Evolutionary conservation across 345 rosid species (phyloP), one percentile per base, ranked within the genome.

Genomic region (Brassica nigra): DNA sequence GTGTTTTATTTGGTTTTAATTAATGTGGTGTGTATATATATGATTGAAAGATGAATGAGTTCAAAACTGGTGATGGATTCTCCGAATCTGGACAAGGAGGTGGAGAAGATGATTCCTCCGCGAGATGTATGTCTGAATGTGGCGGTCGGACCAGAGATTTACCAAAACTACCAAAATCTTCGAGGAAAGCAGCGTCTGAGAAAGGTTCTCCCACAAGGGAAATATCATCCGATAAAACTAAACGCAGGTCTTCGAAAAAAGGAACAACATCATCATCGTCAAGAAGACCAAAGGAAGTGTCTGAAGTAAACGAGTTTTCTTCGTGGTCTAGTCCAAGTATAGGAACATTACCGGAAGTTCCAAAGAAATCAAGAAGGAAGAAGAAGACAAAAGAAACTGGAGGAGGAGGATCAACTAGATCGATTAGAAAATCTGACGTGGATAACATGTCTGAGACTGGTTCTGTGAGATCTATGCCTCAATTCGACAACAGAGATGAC

Each of bases 21-120:
- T 44, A 18, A 57, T 54, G 59, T 54, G 10, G 16, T 47, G 16
- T 47, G 16, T 47, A 1, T 47, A 1, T 44, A 1, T 14, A 47
- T 47, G 4, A 12, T 28, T 74, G 70, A 75, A 85, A 94, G 96
- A 89, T 94, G 94, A 83, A 76, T 23, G 97, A 88, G 78, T 90
- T 87, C 65, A 86, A 84, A 75, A 36, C 80, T 54, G 47, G 86
- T 1, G 72, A 69, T 1, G 84, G 74, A 37, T 15, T 47, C 27
- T 23, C 27, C 10, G 68, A 73, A 14, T 83, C 96, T 4, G 83
- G 78, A 29, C 85, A 89, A 14, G 64, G 75, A 23, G 78, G 66
- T 2, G 34, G 78, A 54, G 88, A 78, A 44, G 86, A 87, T 1
- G 91, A 86, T 52, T 52, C 76, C 18, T 70, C 83, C 4, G 33